Base-by-base conservation (phyloP, 2,329 filamentous ascomycete genomes). In the Fusarium pilosicola region DNA sequence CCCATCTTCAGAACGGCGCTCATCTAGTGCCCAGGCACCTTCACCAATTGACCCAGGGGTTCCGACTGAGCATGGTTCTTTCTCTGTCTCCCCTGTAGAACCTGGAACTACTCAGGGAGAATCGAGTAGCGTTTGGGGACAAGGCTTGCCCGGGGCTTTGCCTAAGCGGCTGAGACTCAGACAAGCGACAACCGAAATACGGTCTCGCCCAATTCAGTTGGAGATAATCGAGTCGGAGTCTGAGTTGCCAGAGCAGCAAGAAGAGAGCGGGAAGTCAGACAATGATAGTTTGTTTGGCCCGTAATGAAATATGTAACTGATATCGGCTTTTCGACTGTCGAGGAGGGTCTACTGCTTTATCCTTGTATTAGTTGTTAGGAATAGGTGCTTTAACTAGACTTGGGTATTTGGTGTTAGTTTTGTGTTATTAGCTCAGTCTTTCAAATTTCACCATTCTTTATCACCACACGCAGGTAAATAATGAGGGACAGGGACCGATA, bases 161-260 rank as follows among this genome's bases (percentile, higher is more conserved):
- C 17, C 38, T 24, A 38, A 18, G 14, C 32, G 17, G 44, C 39
- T n/a, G 56, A 15, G 32, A 14, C 28, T 38, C 5, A 30, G 30
- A 17, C 26, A 32, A n/a, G 18, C 15, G 28, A 42, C 65, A 32
- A 61, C 20, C 14, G 30, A 39, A 30, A 28, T 28, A 22, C 55
- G 15, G 30, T 44, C 58, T 48, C 55, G 15, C 10, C 44, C 36
- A 11, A 14, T 66, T 34, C 7, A 26, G 20, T 24, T 66, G 22
- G 46, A 20, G 41, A 59, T 70, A 26, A n/a, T 68, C 30, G 62
- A 74, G 30, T 32, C 44, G 5, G 49, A 62, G 38, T 6, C 67
- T 9, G 32, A 39, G 30, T 10, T 49, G 24, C 13, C 44, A 22
- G 32, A 42, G 49, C 24, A 39, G 13, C 41, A 20, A 26, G 20